Percentiles rank a stretch among this genome's conserved stretches.
phyloP scores from a whole-genome alignment of 2,329 filamentous ascomycete species.

The Phaeosphaeriaceae sp. region DNA sequence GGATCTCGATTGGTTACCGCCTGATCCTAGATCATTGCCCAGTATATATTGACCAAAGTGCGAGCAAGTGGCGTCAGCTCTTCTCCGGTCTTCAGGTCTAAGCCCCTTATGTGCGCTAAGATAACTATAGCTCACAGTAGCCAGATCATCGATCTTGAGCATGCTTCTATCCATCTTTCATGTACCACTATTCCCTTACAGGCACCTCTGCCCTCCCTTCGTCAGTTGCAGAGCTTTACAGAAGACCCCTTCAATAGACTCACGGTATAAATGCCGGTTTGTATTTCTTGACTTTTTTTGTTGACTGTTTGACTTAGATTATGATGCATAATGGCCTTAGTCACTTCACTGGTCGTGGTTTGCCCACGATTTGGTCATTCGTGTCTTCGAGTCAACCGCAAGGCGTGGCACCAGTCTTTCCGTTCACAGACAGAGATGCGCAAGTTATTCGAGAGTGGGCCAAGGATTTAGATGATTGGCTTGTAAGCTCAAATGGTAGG shows the following conservation, averaged over 20 bases:
- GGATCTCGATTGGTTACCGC: constrained; percentile 54
- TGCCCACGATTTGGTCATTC: constrained; percentile 55
- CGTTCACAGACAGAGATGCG: constrained; percentile 50
- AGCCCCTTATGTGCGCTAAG: background rate
- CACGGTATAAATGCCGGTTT: constrained; percentile 28
- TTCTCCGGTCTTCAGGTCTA: constrained; percentile 46
- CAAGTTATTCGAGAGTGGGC: constrained; percentile 55
- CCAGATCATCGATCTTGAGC: constrained; percentile 54
- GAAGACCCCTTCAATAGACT: constrained; percentile 52
- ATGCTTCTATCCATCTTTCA: constrained; percentile 52
- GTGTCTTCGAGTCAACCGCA: constrained; percentile 35
- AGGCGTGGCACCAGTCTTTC: constrained; percentile 21
- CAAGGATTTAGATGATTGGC: constrained; percentile 51
- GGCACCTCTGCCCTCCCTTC: constrained; percentile 48
- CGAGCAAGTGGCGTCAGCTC: constrained; percentile 50
- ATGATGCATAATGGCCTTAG: constrained; percentile 56
- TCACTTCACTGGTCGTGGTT: constrained; percentile 51
- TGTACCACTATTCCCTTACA: constrained; percentile 52
- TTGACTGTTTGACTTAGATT: background rate
- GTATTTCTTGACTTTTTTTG: background rate
- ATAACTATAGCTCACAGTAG: background rate
- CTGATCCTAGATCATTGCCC: constrained; percentile 53
- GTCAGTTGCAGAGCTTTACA: constrained; percentile 38
- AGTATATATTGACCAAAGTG: constrained; percentile 47
- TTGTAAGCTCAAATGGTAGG: constrained; percentile 47